Base-by-base conservation (phyloP, 2,329 filamentous ascomycete species). In the Paraphoma chrysanthemicola region DNA sequence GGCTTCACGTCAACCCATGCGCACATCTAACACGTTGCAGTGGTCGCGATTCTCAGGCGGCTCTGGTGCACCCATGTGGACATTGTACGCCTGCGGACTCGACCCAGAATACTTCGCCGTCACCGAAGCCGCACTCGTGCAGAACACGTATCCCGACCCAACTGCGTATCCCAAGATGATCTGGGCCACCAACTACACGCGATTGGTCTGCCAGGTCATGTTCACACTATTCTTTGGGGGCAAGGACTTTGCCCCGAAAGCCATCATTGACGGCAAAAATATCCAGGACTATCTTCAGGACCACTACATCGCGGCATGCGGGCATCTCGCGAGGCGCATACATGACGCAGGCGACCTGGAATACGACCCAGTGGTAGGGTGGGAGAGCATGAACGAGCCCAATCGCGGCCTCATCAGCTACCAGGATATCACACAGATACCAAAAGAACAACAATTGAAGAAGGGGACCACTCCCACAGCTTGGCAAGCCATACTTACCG, bases 61-160 rank as follows among this genome's bases (percentile, higher is more conserved):
- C 45, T 98, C 94, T 28, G 95, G 95, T 31, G 95, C 95, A 5
- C 95, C 96, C 1, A 90, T 98, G 86, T 99, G 95, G 95, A 99
- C 96, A 17, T 78, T 99, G 2, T 97, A 98, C 77, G 95, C 96
- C 28, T 93, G 91, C 63, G 95, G 95, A 8, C 81, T 99, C 45
- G 92, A 99, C 72, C 95, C 95, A 0, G 85, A 89, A 74, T 88
- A 86, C 63, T 97, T 99, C 71, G 87, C 88, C 50, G 88, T 86
- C 17, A 99, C 93, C 12, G 90, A 97, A 77, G 94, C 94, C 4
- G 92, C 95, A 38, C 85, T 98, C 57, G 94, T 99, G 6, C 95
- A 99, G 51, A 99, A 98, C 71, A 96, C 91, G 1, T 97, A 92
- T 72, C 88, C 91, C 9, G 86, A 96, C 17, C 92, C 93, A 8